Evolutionary conservation across 2,329 filamentous ascomycete species (phyloP).

Genomic region (Metarhizium guizhouense): DNA sequence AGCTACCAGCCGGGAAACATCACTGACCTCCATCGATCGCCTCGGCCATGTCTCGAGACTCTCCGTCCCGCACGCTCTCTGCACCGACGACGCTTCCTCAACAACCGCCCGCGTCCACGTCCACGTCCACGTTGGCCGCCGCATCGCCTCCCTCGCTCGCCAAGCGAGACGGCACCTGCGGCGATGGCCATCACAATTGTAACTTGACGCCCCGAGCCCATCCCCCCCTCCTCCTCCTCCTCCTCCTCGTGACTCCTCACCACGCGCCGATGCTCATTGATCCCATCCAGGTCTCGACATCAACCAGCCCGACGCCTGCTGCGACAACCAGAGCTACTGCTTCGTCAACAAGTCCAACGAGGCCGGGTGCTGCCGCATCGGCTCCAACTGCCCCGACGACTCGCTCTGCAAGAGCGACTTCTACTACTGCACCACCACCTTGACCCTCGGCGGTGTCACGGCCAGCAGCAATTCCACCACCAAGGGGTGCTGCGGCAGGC

Average conservation of each 20-base stretch:
- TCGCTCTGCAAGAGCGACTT: slow-evolving; percentile 23
- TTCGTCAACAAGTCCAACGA: slow-evolving; percentile 27
- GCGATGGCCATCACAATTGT: slow-evolving; percentile 20
- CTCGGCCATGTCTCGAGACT: slow-evolving; percentile 1
- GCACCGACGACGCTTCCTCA: slow-evolving; percentile 13
- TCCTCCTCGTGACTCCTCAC: background rate
- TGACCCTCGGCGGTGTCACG: slow-evolving; percentile 10
- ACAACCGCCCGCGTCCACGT: slow-evolving; percentile 11
- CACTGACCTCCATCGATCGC: background rate
- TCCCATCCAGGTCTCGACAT: slow-evolving; percentile 32
- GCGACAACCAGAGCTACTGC: slow-evolving; percentile 35
- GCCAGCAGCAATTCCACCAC: slow-evolving; percentile 17
- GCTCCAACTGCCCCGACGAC: slow-evolving; percentile 30
- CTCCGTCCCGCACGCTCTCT: background rate
- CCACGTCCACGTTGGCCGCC: slow-evolving; percentile 11
- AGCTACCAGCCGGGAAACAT: background rate
- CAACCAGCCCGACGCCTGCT: slow-evolving; percentile 28
- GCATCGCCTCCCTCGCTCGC: slow-evolving; percentile 15
- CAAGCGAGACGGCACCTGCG: slow-evolving; percentile 19
- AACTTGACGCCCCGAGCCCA: too few relatives aligned
- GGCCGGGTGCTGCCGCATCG: slow-evolving; percentile 32
- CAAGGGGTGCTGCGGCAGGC: slow-evolving; percentile 29
- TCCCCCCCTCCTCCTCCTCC: background rate
- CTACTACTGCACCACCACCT: slow-evolving; percentile 25
- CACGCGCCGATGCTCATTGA: background rate